Conservation (phyloP, 495 filamentous ascomycete genomes). For the Umbilicaria muhlenbergii region DNA sequence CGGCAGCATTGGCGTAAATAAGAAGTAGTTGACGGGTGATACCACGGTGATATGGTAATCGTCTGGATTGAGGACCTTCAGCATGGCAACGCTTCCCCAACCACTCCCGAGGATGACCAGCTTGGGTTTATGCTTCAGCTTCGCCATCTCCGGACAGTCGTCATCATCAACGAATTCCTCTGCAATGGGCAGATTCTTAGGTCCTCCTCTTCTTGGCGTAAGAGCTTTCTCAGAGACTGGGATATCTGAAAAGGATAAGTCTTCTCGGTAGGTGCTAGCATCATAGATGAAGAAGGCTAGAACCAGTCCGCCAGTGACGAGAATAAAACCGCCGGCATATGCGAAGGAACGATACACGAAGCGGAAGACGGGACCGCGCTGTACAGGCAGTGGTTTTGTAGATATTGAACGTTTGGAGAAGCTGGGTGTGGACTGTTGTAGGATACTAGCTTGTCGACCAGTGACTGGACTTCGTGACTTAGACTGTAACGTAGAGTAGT, state of each 20-base stretch:
- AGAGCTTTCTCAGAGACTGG: slow-evolving; percentile 71
- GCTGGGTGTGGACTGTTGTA: not conserved
- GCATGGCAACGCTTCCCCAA: slow-evolving; percentile 83
- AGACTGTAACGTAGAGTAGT: no score
- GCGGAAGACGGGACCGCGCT: slow-evolving; percentile 16
- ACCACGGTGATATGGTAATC: slow-evolving; percentile 93
- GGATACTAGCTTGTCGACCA: no score
- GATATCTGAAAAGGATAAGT: slow-evolving; percentile 49
- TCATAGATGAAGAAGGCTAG: slow-evolving; percentile 90
- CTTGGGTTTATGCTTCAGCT: slow-evolving; percentile 69
- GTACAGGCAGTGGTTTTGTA: slow-evolving; percentile 8
- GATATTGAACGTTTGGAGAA: slow-evolving; percentile 8
- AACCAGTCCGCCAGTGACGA: slow-evolving; percentile 37
- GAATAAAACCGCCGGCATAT: slow-evolving; percentile 42
- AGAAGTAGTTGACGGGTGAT: slow-evolving; percentile 86
- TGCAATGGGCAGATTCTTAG: slow-evolving; percentile 90
- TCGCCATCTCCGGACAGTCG: slow-evolving; percentile 49
- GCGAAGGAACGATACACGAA: slow-evolving; percentile 34
- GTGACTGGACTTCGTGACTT: no score
- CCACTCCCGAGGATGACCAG: slow-evolving; percentile 88
- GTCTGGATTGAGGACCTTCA: slow-evolving; percentile 79
- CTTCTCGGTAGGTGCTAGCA: slow-evolving; percentile 71
- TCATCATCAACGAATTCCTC: slow-evolving; percentile 79
- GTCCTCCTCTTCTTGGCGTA: slow-evolving; percentile 68
- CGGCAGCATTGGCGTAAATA: slow-evolving; percentile 96